Conservation (phyloP, 352 stramenopile species). For the Globisporangium barbulae region DNA sequence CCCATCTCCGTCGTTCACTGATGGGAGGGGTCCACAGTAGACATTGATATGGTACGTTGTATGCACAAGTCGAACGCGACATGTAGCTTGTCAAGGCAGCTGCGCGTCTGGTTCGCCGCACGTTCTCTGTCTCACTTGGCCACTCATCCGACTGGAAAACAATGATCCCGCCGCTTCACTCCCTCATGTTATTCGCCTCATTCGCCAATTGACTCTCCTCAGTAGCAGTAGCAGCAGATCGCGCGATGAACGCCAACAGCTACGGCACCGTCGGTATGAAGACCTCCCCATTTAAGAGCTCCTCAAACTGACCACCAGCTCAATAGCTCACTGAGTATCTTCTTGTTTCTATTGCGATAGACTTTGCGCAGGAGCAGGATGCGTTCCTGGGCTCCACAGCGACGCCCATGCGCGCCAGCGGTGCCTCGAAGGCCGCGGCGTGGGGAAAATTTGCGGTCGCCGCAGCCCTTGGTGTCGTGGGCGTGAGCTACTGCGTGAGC, state of each 20-base stretch:
- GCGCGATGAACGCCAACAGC: constrained; percentile 10
- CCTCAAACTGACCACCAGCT: not conserved
- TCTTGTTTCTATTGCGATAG: constrained; percentile 5
- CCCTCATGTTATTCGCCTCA: not conserved
- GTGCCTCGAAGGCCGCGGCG: constrained; percentile 9
- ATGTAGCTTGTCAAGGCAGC: not conserved
- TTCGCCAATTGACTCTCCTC: not conserved
- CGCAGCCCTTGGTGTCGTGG: constrained; percentile 28
- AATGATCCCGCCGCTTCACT: not conserved
- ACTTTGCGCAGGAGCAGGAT: constrained; percentile 25
- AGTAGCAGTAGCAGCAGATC: not conserved
- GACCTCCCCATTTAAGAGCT: not conserved
- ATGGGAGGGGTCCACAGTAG: not conserved
- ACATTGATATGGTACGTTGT: not conserved
- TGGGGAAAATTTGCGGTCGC: constrained; percentile 36
- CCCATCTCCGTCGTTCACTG: not conserved
- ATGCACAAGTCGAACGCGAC: not conserved
- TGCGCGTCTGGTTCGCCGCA: constrained; percentile 7
- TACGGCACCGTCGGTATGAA: constrained; percentile 13
- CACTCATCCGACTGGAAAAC: not conserved
- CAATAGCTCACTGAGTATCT: not conserved
- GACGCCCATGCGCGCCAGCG: not conserved
- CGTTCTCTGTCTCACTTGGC: not conserved
- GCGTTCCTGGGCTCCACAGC: constrained; percentile 14
- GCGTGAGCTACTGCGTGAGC: constrained; percentile 29